Conservation (phyloP, 768 basidiomycete genomes). For the Auriscalpium orientale region DNA sequence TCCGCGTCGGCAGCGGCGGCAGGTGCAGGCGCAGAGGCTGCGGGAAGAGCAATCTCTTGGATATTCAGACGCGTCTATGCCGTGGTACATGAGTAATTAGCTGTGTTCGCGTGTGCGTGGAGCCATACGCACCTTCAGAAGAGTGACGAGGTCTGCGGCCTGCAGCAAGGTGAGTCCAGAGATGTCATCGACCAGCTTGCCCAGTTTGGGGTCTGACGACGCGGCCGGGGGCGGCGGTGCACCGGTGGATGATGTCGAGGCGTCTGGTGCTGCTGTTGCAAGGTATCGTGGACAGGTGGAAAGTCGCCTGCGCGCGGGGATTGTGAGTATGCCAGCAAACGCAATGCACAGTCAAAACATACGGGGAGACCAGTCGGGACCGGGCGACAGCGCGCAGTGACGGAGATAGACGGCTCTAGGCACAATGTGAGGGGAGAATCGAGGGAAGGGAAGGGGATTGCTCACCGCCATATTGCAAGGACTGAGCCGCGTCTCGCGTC, state of each 20-base stretch:
- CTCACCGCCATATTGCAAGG: too few species aligned
- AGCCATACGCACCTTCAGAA: constrained; percentile 64
- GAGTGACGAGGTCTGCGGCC: constrained; percentile 88
- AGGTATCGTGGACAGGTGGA: not conserved
- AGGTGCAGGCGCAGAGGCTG: constrained; percentile 49
- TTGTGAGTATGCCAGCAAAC: too few species aligned
- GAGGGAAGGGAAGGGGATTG: too few species aligned
- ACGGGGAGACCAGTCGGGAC: too few species aligned
- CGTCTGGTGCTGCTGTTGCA: constrained; percentile 37
- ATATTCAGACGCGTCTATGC: constrained; percentile 87
- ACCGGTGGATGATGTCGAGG: constrained; percentile 27
- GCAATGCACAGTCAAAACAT: too few species aligned
- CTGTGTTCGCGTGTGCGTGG: not conserved
- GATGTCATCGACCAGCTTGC: constrained; percentile 88
- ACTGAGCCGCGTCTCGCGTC: too few species aligned
- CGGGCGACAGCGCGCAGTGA: too few species aligned
- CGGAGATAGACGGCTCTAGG: too few species aligned
- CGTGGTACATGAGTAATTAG: not conserved
- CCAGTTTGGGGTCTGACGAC: constrained; percentile 58
- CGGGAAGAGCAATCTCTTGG: constrained; percentile 87
- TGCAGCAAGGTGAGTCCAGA: constrained; percentile 83
- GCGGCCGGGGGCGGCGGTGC: constrained; percentile 36
- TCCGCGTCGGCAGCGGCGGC: constrained; percentile 55
- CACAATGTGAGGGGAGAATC: too few species aligned
- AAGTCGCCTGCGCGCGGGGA: too few species aligned